Evolutionary conservation across 2,329 filamentous ascomycete genomes (phyloP).

Genomic region (Arthroderma uncinatum): DNA sequence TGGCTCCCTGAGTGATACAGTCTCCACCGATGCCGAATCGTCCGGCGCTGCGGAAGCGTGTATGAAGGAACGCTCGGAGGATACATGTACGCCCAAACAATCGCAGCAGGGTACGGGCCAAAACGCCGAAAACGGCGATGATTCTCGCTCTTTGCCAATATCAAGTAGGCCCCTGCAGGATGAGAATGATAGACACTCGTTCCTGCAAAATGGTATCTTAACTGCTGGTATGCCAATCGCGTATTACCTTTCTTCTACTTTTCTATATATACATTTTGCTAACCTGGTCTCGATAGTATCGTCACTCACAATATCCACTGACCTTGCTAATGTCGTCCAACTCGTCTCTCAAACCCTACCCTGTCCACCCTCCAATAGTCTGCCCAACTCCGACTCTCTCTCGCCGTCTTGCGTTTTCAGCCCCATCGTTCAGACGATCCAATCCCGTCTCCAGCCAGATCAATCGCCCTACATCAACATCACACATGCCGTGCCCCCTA

Average conservation of each 20-base stretch:
- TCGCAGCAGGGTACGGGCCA: not conserved
- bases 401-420: slow-evolving; percentile 35
- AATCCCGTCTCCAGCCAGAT: slow-evolving; percentile 40
- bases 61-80: not conserved
- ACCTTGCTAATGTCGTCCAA: slow-evolving; percentile 35
- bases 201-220: slow-evolving; percentile 30
- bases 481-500: slow-evolving; percentile 51
- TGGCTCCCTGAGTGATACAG: slow-evolving; percentile 10
- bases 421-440: slow-evolving; percentile 45
- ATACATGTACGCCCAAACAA: slow-evolving; percentile 5
- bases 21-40: not conserved
- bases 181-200: slow-evolving; percentile 24
- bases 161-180: slow-evolving; percentile 23
- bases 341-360: slow-evolving; percentile 52
- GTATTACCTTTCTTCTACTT: not conserved
- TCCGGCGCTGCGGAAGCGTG: not conserved
- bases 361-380: slow-evolving; percentile 34
- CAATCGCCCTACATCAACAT: slow-evolving; percentile 52
- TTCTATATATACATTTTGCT: not conserved
- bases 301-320: slow-evolving; percentile 30
- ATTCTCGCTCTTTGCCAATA: not conserved
- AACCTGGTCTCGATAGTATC: slow-evolving; percentile 22
- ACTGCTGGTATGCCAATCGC: slow-evolving; percentile 24
- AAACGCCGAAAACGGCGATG: not conserved
- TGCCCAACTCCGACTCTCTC: slow-evolving; percentile 23